phyloP scores from a whole-genome alignment of 805 yeast species.

The Scheffersomyces ergatensis region DNA sequence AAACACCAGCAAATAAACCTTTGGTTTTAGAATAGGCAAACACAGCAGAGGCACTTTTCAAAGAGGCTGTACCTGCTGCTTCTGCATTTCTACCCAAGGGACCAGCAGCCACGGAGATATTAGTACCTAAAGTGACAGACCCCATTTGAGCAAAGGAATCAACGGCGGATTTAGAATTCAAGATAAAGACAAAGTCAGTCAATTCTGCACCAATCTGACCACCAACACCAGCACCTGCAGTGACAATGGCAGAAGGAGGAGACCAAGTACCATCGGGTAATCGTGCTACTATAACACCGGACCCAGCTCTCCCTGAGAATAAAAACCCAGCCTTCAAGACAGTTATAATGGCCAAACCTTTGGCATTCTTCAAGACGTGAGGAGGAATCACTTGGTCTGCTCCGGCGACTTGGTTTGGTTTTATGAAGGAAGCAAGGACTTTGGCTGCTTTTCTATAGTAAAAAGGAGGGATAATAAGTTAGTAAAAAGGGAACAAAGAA shows the following conservation, averaged over 20 bases:
- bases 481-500: constrained; percentile 11
- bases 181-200: constrained; percentile 92
- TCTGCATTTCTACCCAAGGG: constrained; percentile 97
- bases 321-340: constrained; percentile 96
- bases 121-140: constrained; percentile 92
- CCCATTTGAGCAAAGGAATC: constrained; percentile 93
- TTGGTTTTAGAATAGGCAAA: constrained; percentile 94
- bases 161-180: constrained; percentile 85
- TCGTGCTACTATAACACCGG: constrained; percentile 92
- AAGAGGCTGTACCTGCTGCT: constrained; percentile 92
- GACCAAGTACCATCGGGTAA: constrained; percentile 97
- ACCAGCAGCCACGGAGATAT: constrained; percentile 94
- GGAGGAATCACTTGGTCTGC: constrained; percentile 91
- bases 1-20: constrained; percentile 96
- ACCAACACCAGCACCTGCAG: constrained; percentile 99
- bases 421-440: constrained; percentile 81
- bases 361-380: constrained; percentile 78
- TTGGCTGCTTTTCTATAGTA: constrained; percentile 84
- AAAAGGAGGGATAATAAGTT: constrained; percentile 9
- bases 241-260: constrained; percentile 91
- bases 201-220: constrained; percentile 96
- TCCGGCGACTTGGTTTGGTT: constrained; percentile 91
- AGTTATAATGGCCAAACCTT: constrained; percentile 87
- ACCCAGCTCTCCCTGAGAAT: constrained; percentile 96
- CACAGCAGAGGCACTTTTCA: constrained; percentile 83